phyloP scores from a whole-genome alignment of 2,329 filamentous ascomycete genomes.

The Amauroascus niger region DNA sequence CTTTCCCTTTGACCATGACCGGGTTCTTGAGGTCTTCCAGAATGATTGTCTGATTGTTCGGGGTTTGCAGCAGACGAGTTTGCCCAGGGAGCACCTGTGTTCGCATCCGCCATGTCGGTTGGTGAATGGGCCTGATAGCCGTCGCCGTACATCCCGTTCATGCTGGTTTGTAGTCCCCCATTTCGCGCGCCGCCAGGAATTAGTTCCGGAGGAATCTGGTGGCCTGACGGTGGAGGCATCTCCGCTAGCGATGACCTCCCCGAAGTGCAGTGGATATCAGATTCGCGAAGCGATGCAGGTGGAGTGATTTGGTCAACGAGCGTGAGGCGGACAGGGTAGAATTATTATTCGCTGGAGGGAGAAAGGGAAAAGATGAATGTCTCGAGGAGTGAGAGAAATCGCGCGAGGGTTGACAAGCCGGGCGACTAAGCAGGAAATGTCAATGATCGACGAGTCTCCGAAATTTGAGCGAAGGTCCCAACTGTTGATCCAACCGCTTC shows the following conservation, averaged over 20 bases:
- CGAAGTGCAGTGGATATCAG: background rate
- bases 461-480: background rate
- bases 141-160: slow-evolving; percentile 30
- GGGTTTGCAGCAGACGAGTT: slow-evolving; percentile 23
- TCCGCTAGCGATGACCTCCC: slow-evolving; percentile 18
- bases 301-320: background rate
- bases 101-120: slow-evolving; percentile 27
- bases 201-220: slow-evolving; percentile 34
- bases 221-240: slow-evolving; percentile 35
- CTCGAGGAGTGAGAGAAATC: slow-evolving; percentile 8
- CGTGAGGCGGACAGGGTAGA: background rate
- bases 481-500: no score
- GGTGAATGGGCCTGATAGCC: slow-evolving; percentile 32
- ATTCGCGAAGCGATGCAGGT: background rate
- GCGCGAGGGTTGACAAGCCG: slow-evolving; percentile 1
- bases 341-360: background rate
- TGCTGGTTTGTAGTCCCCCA: slow-evolving; percentile 24
- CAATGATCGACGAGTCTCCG: slow-evolving; percentile 10
- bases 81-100: slow-evolving; percentile 9
- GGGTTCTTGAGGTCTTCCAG: slow-evolving; percentile 27
- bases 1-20: slow-evolving; percentile 25
- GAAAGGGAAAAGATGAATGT: no score
- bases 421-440: slow-evolving; percentile 4
- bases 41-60: slow-evolving; percentile 15
- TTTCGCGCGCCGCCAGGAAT: slow-evolving; percentile 33